phyloP scores from a whole-genome alignment of 768 basidiomycete genomes.

The Boletus rufocinnamomeus region DNA sequence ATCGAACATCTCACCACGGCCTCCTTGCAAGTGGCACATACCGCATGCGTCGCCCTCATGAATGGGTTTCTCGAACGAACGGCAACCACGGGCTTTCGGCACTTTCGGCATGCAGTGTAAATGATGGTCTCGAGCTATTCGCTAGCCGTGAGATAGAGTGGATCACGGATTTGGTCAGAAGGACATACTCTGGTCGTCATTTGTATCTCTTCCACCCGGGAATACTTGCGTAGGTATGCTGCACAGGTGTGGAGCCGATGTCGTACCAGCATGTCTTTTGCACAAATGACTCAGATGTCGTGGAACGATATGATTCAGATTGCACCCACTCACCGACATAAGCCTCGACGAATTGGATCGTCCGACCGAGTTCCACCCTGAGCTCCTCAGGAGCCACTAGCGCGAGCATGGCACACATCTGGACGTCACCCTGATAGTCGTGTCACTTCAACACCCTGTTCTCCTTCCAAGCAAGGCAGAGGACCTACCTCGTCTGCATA shows the following conservation, averaged over 20 bases:
- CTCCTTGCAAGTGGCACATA: slow-evolving; percentile 57
- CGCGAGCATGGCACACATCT: slow-evolving; percentile 75
- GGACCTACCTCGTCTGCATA: slow-evolving; percentile 58
- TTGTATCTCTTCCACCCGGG: slow-evolving; percentile 50
- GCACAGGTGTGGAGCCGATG: slow-evolving; percentile 64
- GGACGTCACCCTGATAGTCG: slow-evolving; percentile 67
- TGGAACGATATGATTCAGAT: neutral
- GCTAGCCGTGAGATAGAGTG: neutral
- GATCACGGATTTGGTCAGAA: too few species aligned
- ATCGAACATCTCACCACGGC: slow-evolving; percentile 62
- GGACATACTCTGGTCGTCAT: slow-evolving; percentile 52
- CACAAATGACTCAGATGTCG: neutral
- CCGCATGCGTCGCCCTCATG: slow-evolving; percentile 48
- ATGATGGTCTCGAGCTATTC: slow-evolving; percentile 68
- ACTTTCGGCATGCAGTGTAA: slow-evolving; percentile 68
- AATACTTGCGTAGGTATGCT: slow-evolving; percentile 74
- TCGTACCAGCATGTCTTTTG: slow-evolving; percentile 61
- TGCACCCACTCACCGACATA: slow-evolving; percentile 61
- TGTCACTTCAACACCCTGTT: neutral
- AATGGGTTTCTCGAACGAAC: slow-evolving; percentile 35
- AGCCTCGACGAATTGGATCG: slow-evolving; percentile 59
- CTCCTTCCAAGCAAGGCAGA: slow-evolving; percentile 1
- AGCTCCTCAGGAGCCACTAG: slow-evolving; percentile 64
- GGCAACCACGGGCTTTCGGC: slow-evolving; percentile 59
- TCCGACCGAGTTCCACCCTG: slow-evolving; percentile 43